Conservation (phyloP, 352 stramenopile species). For the Phytopythium mirpurense region DNA sequence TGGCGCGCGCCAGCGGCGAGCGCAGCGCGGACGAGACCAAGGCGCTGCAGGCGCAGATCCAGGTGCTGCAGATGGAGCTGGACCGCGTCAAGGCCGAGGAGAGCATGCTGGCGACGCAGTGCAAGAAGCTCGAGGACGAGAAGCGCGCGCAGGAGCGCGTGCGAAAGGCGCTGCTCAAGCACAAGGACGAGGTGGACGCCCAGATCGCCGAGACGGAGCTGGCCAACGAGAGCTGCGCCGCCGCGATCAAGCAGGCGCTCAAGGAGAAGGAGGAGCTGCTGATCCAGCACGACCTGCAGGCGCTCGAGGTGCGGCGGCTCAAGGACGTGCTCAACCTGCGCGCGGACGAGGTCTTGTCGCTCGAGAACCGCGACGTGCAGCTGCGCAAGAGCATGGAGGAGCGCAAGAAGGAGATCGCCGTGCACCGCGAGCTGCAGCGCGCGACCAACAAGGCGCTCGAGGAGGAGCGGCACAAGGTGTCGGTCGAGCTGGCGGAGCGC, state of each 20-base stretch:
- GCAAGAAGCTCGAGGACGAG: conserved; percentile 92
- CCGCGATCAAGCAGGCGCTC: conserved; percentile 72
- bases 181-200: conserved; percentile 72
- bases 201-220: conserved; percentile 89
- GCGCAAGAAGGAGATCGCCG: conserved; percentile 87
- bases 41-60: conserved; percentile 88
- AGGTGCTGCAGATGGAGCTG: conserved; percentile 87
- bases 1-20: conserved; percentile 90
- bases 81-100: conserved; percentile 84
- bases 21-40: conserved; percentile 93
- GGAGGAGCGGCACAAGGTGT: conserved; percentile 92
- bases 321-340: conserved; percentile 85
- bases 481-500: conserved; percentile 87
- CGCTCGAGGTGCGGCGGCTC: conserved; percentile 91
- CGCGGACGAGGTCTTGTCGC: conserved; percentile 89
- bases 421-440: conserved; percentile 88
- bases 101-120: conserved; percentile 87
- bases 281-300: conserved; percentile 92
- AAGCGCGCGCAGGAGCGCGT: conserved; percentile 72
- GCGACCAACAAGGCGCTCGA: conserved; percentile 85
- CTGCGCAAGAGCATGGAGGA: conserved; percentile 93
- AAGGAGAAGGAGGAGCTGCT: conserved; percentile 91
- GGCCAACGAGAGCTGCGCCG: conserved; percentile 86
- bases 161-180: conserved; percentile 65
- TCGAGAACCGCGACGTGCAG: conserved; percentile 94